A percentile compares a stretch with the other conserved stretches of the same genome.
Evolutionary conservation across 805 yeast species (phyloP).

Genomic region (Teunomyces panamensis): DNA sequence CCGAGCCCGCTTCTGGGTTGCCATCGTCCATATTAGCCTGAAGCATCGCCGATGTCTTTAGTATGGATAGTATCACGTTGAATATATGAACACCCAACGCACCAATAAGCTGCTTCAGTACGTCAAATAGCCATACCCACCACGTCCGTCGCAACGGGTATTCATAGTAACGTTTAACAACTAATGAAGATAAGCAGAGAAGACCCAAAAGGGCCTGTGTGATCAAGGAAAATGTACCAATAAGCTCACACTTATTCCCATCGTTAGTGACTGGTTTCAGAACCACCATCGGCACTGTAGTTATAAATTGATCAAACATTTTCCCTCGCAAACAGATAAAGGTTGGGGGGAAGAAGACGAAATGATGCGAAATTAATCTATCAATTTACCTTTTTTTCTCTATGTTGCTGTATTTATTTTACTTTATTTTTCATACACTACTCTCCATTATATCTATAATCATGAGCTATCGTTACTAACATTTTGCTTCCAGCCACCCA

Average conservation of each 20-base stretch:
- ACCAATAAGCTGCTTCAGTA: constrained; percentile 84
- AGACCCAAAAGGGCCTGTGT: constrained; percentile 78
- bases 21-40: constrained; percentile 2
- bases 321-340: constrained; percentile 1
- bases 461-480: constrained; percentile 4
- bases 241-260: constrained; percentile 40
- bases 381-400: not conserved
- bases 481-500: constrained; percentile 24
- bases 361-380: not conserved
- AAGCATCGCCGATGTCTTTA: constrained; percentile 35
- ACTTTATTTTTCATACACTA: not conserved
- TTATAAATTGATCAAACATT: constrained; percentile 4
- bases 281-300: constrained; percentile 2
- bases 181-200: constrained; percentile 68
- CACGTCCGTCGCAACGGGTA: constrained; percentile 79
- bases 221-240: constrained; percentile 83
- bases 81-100: constrained; percentile 80
- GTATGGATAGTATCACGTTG: constrained; percentile 67
- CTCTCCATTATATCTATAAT: constrained; percentile 3
- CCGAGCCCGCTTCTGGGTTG: constrained; percentile 3
- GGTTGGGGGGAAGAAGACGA: not conserved
- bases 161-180: constrained; percentile 75
- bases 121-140: constrained; percentile 87
- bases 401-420: not conserved
- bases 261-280: constrained; percentile 9